phyloP scores from a whole-genome alignment of 768 basidiomycete genomes.

The Suillus fuscotomentosus region DNA sequence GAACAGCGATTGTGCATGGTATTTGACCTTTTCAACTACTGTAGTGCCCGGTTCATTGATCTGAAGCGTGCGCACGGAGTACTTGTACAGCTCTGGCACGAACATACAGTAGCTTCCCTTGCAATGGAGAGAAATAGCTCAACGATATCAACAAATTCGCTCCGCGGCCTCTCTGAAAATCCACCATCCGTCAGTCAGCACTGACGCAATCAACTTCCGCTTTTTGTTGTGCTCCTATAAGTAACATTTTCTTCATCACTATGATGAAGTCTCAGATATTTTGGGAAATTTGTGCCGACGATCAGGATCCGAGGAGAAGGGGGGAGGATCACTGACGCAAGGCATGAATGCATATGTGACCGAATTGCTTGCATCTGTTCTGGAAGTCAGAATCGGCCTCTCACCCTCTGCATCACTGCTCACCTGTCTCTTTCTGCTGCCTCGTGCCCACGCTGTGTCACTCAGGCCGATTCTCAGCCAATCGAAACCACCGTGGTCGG shows the following conservation, averaged over 20 bases:
- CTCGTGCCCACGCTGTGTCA: not conserved
- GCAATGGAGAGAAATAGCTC: not conserved
- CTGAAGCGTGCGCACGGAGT: not conserved
- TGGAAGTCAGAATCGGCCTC: not conserved
- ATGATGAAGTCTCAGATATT: not conserved
- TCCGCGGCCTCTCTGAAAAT: not conserved
- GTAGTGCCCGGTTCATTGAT: not conserved
- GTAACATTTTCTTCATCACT: not conserved
- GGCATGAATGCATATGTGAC: not conserved
- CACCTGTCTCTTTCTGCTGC: not conserved
- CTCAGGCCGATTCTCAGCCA: too few relatives aligned
- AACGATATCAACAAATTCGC: not conserved
- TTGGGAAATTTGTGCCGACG: not conserved
- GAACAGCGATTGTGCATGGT: not conserved
- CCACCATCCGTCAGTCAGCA: not conserved
- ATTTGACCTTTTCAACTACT: not conserved
- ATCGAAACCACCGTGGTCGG: not conserved
- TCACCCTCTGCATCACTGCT: not conserved
- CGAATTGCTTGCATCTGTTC: not conserved
- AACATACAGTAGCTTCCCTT: not conserved
- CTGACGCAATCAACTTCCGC: not conserved
- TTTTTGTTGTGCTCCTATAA: not conserved
- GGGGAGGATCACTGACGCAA: not conserved
- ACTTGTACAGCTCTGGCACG: not conserved
- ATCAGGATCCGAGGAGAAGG: not conserved